Conservation (phyloP, 768 basidiomycete species). For the Suillus placidus region DNA sequence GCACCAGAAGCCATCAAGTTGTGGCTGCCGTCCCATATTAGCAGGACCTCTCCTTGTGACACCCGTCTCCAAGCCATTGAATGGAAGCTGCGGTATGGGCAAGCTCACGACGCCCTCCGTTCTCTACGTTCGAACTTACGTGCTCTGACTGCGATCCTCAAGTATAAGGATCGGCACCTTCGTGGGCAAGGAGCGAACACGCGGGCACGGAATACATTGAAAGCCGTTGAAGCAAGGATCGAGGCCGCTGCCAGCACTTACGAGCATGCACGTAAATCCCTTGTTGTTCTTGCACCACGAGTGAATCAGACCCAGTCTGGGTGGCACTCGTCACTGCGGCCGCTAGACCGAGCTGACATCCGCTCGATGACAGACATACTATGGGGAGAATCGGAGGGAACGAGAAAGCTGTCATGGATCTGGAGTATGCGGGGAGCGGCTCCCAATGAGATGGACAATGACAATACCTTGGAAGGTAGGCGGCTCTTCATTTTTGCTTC, state of each 20-base stretch:
- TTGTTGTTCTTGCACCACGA: not conserved
- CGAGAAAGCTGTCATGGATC: too few relatives aligned
- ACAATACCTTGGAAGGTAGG: not conserved
- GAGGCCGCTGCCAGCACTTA: slow-evolving; percentile 3
- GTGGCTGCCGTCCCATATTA: not conserved
- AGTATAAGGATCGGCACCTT: not conserved
- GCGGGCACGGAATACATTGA: not conserved
- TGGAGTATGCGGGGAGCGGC: slow-evolving; percentile 2
- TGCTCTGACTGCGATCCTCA: not conserved
- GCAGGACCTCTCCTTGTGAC: not conserved
- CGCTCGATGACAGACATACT: not conserved
- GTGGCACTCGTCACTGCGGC: not conserved
- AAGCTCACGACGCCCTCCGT: not conserved
- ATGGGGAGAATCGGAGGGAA: too few relatives aligned
- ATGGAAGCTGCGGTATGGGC: not conserved
- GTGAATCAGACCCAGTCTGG: not conserved
- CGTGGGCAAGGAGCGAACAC: not conserved
- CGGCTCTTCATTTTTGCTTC: not conserved
- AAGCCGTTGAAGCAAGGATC: not conserved
- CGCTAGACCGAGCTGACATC: slow-evolving; percentile 7
- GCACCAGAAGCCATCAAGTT: not conserved
- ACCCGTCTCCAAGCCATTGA: not conserved
- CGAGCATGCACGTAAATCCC: not conserved
- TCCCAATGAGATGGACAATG: not conserved
- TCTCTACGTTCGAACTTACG: not conserved